A percentile compares a stretch with the other conserved stretches of the same genome.
These are phyloP conservation scores for Epipyxis sp. DNA, from an alignment of 108 stramenopile species.

Conservation along the genomic window DNA sequence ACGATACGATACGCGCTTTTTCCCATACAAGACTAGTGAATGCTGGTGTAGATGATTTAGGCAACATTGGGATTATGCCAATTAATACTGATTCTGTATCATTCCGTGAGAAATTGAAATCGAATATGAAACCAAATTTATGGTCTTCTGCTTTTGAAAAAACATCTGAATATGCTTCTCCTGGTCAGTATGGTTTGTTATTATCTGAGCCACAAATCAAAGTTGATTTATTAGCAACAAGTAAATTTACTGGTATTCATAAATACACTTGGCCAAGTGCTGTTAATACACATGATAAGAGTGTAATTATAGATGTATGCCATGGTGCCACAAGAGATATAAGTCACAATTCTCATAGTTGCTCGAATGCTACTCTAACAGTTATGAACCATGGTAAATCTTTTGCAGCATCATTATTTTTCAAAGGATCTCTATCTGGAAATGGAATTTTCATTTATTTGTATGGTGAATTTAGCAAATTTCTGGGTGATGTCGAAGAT, in stretches of 20 bases:
- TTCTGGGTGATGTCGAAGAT: too few relatives aligned
- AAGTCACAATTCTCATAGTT: too few relatives aligned
- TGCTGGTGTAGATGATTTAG: constrained; percentile 32
- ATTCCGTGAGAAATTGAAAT: too few relatives aligned
- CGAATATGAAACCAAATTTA: background rate
- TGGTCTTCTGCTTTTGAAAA: constrained; percentile 19
- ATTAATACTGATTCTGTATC: background rate
- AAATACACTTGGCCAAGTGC: background rate
- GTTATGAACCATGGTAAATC: too few relatives aligned
- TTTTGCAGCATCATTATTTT: too few relatives aligned
- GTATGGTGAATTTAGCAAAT: too few relatives aligned
- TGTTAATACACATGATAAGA: background rate
- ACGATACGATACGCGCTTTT: constrained; percentile 31
- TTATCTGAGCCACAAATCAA: constrained; percentile 5
- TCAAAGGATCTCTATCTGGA: too few relatives aligned
- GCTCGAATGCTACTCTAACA: too few relatives aligned
- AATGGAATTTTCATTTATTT: too few relatives aligned
- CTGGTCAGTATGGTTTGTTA: constrained; percentile 21
- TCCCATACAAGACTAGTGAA: constrained; percentile 38
- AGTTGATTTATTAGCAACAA: constrained; percentile 7
- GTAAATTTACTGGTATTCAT: background rate
- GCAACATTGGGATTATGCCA: constrained; percentile 40
- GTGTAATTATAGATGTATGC: constrained; percentile 22
- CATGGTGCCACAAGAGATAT: constrained; percentile 2
- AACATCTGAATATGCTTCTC: constrained; percentile 16